Base-by-base conservation (phyloP, 345 rosid species). In the Draba incana region DNA sequence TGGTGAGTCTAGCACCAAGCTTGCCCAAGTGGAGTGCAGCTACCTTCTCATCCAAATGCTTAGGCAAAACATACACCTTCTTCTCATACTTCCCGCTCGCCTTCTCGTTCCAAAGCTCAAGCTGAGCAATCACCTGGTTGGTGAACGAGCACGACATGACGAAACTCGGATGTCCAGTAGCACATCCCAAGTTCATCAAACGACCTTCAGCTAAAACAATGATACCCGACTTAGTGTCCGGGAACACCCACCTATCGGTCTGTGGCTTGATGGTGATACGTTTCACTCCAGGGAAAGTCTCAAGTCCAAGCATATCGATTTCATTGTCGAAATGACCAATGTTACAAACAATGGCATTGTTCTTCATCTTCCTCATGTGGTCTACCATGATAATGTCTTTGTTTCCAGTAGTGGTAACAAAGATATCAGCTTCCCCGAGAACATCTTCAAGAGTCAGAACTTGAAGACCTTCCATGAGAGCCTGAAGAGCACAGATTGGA, bases 111-210 rank as follows among this genome's bases (percentile, higher is more conserved):
- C 88, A 83, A n/a, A 84, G 80, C 81, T 88, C 87, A 11, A 83
- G 84, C 72, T 83, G 85, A 1, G 88, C 86, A 75, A 82, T 84
- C 84, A 84, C 92, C 59, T 84, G 92, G 81, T 86, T 86, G 16
- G 94, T 88, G 80, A 84, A 88, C 0, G 87, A 86, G 75, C 85
- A 83, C 0, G 95, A 88, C 88, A 86, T 86, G 77, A 83, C 92
- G 7, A 88, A 88, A 76, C 88, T 83, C 8, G 92, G 90, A 53
- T 88, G 95, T 7, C 96, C 92, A 2, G 92, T 86, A 5, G 90
- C 90, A 25, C 92, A 86, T 23, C 92, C 86, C 86, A 86, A 71
- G 75, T 86, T 88, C 88, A 86, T 84, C 57, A 84, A 71, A 30
- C 86, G 92, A n/a, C 95, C 89, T 66, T 87, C 84, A 0, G 85